Conservation (phyloP, 768 basidiomycete genomes). For the Boletus sensibilis region DNA sequence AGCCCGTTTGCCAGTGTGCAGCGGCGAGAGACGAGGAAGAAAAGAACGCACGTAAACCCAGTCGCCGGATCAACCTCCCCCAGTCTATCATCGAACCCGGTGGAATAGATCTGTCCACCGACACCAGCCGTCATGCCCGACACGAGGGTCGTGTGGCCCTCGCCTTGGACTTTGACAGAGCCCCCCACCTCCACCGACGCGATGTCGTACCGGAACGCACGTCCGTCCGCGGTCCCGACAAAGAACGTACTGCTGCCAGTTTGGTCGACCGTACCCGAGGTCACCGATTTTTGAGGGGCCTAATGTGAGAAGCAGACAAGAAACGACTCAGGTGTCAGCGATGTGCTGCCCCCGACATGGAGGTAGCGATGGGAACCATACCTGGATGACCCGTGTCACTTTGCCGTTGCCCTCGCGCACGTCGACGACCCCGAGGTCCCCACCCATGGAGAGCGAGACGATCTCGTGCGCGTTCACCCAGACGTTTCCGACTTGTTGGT, state of each 20-base stretch:
- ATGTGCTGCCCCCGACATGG: background rate
- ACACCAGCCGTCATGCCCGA: conserved; percentile 53
- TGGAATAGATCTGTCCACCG: conserved; percentile 57
- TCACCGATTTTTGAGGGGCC: conserved; percentile 83
- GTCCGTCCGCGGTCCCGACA: conserved; percentile 78
- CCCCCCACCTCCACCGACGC: conserved; percentile 2
- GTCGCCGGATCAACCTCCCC: conserved; percentile 54
- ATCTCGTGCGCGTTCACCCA: conserved; percentile 74
- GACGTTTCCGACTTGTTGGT: conserved; percentile 88
- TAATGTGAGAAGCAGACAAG: conserved; percentile 27
- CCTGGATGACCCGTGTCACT: conserved; percentile 60
- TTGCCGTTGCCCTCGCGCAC: conserved; percentile 56
- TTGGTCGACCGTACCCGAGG: conserved; percentile 47
- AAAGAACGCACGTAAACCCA: conserved; percentile 30
- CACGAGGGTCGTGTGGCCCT: conserved; percentile 70
- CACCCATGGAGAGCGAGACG: conserved; percentile 80
- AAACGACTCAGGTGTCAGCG: background rate
- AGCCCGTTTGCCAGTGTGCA: background rate
- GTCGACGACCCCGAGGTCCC: conserved; percentile 82
- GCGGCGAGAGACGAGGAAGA: background rate
- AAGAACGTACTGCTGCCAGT: conserved; percentile 60
- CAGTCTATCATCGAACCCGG: conserved; percentile 80
- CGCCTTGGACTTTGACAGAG: conserved; percentile 52
- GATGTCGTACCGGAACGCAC: conserved; percentile 62
- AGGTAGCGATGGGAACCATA: conserved; percentile 33